Conservation (phyloP, 2,329 filamentous ascomycete genomes). For the Orbilia oligospora region DNA sequence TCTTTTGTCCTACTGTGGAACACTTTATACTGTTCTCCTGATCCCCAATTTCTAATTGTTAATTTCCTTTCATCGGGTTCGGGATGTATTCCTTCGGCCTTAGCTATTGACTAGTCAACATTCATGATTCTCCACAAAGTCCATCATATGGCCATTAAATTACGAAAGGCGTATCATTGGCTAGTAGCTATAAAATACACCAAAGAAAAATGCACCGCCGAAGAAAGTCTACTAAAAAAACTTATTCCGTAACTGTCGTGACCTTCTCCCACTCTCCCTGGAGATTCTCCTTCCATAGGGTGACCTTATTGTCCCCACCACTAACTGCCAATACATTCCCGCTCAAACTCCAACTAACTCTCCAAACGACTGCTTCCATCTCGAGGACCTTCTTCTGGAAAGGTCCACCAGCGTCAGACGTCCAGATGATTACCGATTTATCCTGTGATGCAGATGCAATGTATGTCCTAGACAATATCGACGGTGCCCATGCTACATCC, state of each 20-base stretch:
- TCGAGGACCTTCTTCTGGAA: constrained; percentile 89
- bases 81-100: background rate
- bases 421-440: constrained; percentile 98
- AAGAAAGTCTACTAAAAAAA: constrained; percentile 14
- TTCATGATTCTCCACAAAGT: background rate
- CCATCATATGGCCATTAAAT: constrained; percentile 10
- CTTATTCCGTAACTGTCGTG: constrained; percentile 93
- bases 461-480: constrained; percentile 93
- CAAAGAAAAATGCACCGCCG: constrained; percentile 12
- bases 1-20: background rate
- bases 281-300: constrained; percentile 97
- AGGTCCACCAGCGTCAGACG: constrained; percentile 78
- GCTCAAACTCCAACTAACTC: constrained; percentile 97
- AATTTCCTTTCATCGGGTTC: background rate
- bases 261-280: constrained; percentile 97
- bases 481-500: constrained; percentile 97
- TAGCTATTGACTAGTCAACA: background rate
- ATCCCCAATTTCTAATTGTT: background rate
- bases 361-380: constrained; percentile 92
- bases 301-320: constrained; percentile 95
- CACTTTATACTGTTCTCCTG: background rate
- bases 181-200: constrained; percentile 54
- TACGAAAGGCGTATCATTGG: constrained; percentile 32
- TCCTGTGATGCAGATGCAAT: constrained; percentile 96
- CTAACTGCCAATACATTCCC: constrained; percentile 96